Conservation (phyloP, 164 flowering plant species). For the Cinnamomum chago region DNA sequence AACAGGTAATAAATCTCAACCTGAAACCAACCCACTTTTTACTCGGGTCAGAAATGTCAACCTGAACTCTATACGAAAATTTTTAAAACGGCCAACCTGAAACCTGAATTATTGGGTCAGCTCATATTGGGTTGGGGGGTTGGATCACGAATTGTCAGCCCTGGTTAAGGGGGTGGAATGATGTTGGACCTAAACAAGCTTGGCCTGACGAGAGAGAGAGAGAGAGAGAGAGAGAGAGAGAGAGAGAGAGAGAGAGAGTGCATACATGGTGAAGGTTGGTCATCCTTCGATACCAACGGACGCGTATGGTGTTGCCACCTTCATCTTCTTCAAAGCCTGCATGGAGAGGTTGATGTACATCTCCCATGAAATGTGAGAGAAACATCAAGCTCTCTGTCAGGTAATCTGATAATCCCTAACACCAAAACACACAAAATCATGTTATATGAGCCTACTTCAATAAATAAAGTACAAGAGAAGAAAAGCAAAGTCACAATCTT, state of each 20-base stretch:
- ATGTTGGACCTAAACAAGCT: too few relatives aligned
- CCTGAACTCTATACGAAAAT: too few relatives aligned
- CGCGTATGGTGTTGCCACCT: conserved; percentile 7
- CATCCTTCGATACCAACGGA: conserved; percentile 1
- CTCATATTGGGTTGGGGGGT: too few relatives aligned
- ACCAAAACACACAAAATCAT: neutral
- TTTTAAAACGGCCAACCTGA: too few relatives aligned
- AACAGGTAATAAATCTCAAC: too few relatives aligned
- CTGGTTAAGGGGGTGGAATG: too few relatives aligned
- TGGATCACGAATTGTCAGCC: too few relatives aligned
- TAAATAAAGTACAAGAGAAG: neutral
- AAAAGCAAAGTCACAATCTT: neutral
- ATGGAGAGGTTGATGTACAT: conserved; percentile 51
- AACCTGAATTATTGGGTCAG: too few relatives aligned
- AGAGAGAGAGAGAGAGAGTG: conserved; percentile 5
- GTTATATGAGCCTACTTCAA: neutral
- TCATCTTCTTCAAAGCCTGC: neutral
- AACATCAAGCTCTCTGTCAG: conserved; percentile 78
- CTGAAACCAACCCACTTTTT: too few relatives aligned
- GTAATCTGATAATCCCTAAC: conserved; percentile 43
- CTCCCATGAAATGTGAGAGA: conserved; percentile 79
- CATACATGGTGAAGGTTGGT: conserved; percentile 8
- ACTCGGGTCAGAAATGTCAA: too few relatives aligned
- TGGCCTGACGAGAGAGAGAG: neutral
- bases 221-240: neutral